A percentile compares a stretch with the other conserved stretches of the same genome.
These are phyloP conservation scores for Flaveria brownii DNA, from an alignment of 129 eudicot species.

Conservation along the genomic window DNA sequence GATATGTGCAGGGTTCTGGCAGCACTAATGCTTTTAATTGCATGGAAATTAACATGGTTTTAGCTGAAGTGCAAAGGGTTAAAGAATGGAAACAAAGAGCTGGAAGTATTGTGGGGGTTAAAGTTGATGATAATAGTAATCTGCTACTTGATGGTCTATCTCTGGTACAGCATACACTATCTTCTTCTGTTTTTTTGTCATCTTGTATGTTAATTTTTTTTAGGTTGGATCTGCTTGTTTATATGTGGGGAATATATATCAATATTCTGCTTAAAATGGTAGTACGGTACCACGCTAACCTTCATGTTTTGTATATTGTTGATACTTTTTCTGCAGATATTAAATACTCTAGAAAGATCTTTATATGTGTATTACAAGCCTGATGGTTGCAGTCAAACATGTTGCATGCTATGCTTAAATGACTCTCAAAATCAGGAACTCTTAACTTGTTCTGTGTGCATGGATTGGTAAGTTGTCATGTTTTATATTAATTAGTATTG, in stretches of 20 bases:
- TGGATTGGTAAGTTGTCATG: constrained; percentile 58
- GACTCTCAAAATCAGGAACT: constrained; percentile 53
- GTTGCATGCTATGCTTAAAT: constrained; percentile 53
- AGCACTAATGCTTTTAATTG: constrained; percentile 63
- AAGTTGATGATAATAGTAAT: constrained; percentile 40
- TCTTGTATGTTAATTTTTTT: not conserved
- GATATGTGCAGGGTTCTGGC: constrained; percentile 62
- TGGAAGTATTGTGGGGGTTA: constrained; percentile 43
- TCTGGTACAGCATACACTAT: constrained; percentile 43
- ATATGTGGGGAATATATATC: constrained; percentile 14
- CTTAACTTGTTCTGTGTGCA: constrained; percentile 73
- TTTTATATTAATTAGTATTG: constrained; percentile 4
- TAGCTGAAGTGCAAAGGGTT: constrained; percentile 53
- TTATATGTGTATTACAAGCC: constrained; percentile 45
- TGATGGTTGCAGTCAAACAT: constrained; percentile 36
- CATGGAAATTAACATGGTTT: constrained; percentile 57
- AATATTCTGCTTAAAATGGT: not conserved
- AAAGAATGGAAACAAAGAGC: constrained; percentile 63
- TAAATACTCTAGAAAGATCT: constrained; percentile 57
- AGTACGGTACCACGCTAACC: constrained; percentile 1
- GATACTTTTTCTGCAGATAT: constrained; percentile 49
- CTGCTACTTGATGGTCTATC: constrained; percentile 48
- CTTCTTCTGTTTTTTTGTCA: not conserved
- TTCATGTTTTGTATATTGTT: constrained; percentile 3
- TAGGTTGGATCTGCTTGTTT: constrained; percentile 4